Evolutionary conservation across 768 basidiomycete species (phyloP), one percentile per base, ranked within the genome.

Genomic region (Trametes meyenii): DNA sequence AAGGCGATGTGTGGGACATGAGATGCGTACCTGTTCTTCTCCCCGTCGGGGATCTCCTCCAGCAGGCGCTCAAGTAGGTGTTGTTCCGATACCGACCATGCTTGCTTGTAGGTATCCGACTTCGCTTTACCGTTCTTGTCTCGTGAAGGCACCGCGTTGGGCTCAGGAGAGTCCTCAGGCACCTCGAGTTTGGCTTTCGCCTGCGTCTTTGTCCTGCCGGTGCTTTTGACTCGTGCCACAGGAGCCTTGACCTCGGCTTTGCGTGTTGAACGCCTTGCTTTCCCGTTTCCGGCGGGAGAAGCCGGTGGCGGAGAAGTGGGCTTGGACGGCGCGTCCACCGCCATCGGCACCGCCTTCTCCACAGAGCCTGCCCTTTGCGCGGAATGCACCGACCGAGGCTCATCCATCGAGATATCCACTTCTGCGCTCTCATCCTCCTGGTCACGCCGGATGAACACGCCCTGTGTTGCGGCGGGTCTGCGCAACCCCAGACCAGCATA

Each of bases 41-140:
- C 88, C 21, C 87, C 86, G 14, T 86, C 87, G 0, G 92, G 92
- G 48, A 91, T 88, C 72, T 90, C 82, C 53, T 88, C 86, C 54
- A 93, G 71, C 46, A 92, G 74, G 26, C 84, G 82, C 69, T 93
- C 92, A 1, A 93, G 81, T 16, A 89, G 75, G 65, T 90, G 87
- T 65, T 93, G 92, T 68, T 92, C 91, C 0, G 82, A 83, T 21
- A 85, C 77, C 2, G 86, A 83, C 92, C 91, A 94, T 0, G 87
- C 81, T 61, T 88, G 86, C 70, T 92, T 92, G 75, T 90, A 93
- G n/a, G 90, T 92, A 64, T 90, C 88, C 0, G 87, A 78, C 67
- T 81, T 84, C 1, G 79, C 76, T 60, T 84, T 75, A 38, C 64
- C 63, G 24, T 64, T 51, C 53, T 66, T 69, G 46, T 59, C 48